Base-by-base conservation (phyloP, 192 early-diverging fungal species). In the Borealophlyctis nickersoniae region DNA sequence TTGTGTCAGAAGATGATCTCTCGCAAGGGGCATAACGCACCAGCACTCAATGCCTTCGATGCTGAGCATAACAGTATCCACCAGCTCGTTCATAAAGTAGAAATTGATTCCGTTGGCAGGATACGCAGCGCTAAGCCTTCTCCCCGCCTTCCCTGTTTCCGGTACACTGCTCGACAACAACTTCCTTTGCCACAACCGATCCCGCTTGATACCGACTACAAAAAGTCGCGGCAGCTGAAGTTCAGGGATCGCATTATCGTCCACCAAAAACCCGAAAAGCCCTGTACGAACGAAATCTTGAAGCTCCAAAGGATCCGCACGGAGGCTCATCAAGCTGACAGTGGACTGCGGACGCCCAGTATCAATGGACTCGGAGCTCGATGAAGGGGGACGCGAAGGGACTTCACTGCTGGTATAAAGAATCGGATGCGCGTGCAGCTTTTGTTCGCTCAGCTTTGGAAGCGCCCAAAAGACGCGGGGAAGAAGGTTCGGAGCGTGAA, bases 401-500 rank as follows among this genome's bases (percentile, higher is more conserved):
- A n/a, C n/a, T n/a, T 49, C 48, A 0, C 53, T 48, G 36, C 58
- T 36, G 19, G 51, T 56, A 22, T 71, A 65, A 11, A 87, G 62
- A 36, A 85, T 36, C 11, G 88, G 86, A 28, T 80, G 69, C 1
- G 88, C 88, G 29, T 83, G 77, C 67, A 92, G 91, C 3, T 91
- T 88, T 30, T 83, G 84, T 62, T 88, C 80, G 0, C 81, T 89
- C 51, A 89, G 82, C 60, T 86, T 86, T 16, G 88, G 84, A 32
- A 92, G 69, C 16, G 78, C 86, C 90, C 87, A 91, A 76, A 92
- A 92, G 4, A 87, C 87, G 27, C 80, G 81, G 5, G 86, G 82
- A 39, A 94, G 73, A 28, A 80, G 84, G 14, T 60, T 52, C 19
- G 87, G 86, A 2, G 88, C 85, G 66, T 86, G 80, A 5, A 92